Percentiles rank a stretch among this genome's conserved stretches.
Conservation (phyloP, 2,329 filamentous ascomycete species). For the Lasiodiplodia citricola region DNA sequence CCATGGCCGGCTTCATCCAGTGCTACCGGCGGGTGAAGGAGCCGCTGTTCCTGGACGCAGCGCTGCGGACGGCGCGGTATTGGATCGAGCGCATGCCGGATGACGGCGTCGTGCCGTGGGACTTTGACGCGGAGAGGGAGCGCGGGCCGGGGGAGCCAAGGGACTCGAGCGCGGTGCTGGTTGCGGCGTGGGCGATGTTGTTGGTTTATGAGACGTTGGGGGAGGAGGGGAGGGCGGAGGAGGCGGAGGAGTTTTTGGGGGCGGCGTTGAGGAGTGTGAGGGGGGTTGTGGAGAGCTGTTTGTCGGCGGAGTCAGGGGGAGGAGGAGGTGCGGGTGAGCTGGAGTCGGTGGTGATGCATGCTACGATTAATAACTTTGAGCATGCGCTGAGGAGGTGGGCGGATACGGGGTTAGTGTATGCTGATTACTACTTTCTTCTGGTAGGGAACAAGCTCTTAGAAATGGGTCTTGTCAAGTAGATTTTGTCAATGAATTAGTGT, state of each 20-base stretch:
- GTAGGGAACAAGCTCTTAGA: slow-evolving; percentile 49
- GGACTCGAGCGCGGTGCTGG: slow-evolving; percentile 49
- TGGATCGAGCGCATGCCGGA: slow-evolving; percentile 49
- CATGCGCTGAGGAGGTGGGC: slow-evolving; percentile 48
- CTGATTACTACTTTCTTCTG: slow-evolving; percentile 53
- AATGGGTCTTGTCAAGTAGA: slow-evolving; percentile 29
- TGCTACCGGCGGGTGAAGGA: slow-evolving; percentile 51
- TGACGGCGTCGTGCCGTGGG: slow-evolving; percentile 51
- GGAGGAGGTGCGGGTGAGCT: slow-evolving; percentile 24
- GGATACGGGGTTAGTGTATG: slow-evolving; percentile 53
- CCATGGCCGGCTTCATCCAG: slow-evolving; percentile 55
- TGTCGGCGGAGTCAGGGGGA: neutral
- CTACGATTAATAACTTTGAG: slow-evolving; percentile 52
- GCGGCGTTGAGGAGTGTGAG: neutral
- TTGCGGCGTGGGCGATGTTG: slow-evolving; percentile 49
- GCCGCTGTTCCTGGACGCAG: slow-evolving; percentile 46
- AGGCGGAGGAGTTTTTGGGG: slow-evolving; percentile 27
- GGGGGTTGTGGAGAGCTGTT: neutral
- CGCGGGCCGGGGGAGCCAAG: slow-evolving; percentile 36
- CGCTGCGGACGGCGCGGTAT: slow-evolving; percentile 50
- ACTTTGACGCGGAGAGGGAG: slow-evolving; percentile 52
- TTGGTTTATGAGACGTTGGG: slow-evolving; percentile 41
- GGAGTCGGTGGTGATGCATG: slow-evolving; percentile 52
- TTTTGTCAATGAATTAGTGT: too few species aligned
- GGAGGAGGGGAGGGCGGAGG: slow-evolving; percentile 33